Base-by-base conservation (phyloP, 2,329 filamentous ascomycete genomes). In the Aspergillus unguis region DNA sequence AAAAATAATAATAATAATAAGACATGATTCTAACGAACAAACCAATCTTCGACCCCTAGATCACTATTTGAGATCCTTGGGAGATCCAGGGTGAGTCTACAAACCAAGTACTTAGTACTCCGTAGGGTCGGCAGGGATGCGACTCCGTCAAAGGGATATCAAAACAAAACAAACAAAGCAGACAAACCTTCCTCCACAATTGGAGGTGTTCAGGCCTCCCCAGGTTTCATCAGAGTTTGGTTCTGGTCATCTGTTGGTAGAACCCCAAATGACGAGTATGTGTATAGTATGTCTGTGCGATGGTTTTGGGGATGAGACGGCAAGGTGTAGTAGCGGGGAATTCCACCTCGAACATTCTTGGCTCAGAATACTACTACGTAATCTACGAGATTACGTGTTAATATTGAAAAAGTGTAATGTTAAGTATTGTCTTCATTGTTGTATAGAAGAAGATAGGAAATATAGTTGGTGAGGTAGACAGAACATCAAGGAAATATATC, bases 311-410 rank as follows among this genome's bases (percentile, higher is more conserved):
- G 28, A n/a, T 33, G 32, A 29, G 7, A 44, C 31, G 31, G n/a
- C 36, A 38, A 37, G 33, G 43, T 31, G 44, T 46, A 27, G 44
- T 26, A 46, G 44, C n/a, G 26, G 25, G 32, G 44, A 37, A 46
- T 46, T 46, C 44, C 44, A 27, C 17, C 23, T 29, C 37, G 29
- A 17, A 17, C 29, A 27, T 32, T 48, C 28, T 46, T 10, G 17
- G 17, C 7, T 37, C 17, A 17, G 17, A 17, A 17, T 17, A 17
- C 17, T 17, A 17, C 17, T 17, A 17, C 17, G 17, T 17, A 17
- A 17, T 17, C 17, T 17, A 17, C 17, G 17, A 17, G 17, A 17
- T 17, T 17, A 17, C 17, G 17, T 17, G 17, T 17, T 17, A 17
- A 17, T 17, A 17, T 17, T 17, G 17, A 17, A 17, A 17, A 17